Evolutionary conservation across 2,329 filamentous ascomycete genomes (phyloP).

Genomic region (Alternaria gansuensis): DNA sequence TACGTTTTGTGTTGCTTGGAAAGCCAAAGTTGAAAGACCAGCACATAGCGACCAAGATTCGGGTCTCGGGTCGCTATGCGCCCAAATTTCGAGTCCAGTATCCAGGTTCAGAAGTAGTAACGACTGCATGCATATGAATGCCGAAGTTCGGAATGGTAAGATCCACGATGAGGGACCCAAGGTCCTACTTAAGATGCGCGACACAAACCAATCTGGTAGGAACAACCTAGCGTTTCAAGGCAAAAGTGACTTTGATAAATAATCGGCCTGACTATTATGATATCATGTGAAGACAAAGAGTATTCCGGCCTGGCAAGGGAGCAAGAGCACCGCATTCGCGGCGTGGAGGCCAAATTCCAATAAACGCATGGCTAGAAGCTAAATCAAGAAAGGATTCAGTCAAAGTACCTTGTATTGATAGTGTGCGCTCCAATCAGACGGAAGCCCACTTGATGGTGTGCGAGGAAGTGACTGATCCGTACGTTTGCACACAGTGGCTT

Average conservation of each 20-base stretch:
- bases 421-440: slow-evolving; percentile 45
- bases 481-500: slow-evolving; percentile 50
- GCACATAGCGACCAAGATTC: slow-evolving; percentile 48
- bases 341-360: slow-evolving; percentile 44
- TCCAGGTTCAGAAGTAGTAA: slow-evolving; percentile 22
- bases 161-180: slow-evolving; percentile 38
- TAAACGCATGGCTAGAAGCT: slow-evolving; percentile 50
- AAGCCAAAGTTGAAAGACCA: slow-evolving; percentile 49
- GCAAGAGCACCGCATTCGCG: slow-evolving; percentile 39
- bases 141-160: slow-evolving; percentile 43
- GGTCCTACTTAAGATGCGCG: slow-evolving; percentile 42
- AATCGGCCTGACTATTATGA: slow-evolving; percentile 39
- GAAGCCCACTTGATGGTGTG: slow-evolving; percentile 46
- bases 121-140: slow-evolving; percentile 36
- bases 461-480: slow-evolving; percentile 50
- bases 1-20: slow-evolving; percentile 45
- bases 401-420: slow-evolving; percentile 48
- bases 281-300: slow-evolving; percentile 45
- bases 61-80: slow-evolving; percentile 41
- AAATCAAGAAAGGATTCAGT: slow-evolving; percentile 49
- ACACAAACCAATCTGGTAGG: slow-evolving; percentile 35
- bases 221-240: slow-evolving; percentile 37
- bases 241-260: slow-evolving; percentile 32
- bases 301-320: slow-evolving; percentile 32
- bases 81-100: slow-evolving; percentile 29